Base-by-base conservation (phyloP, 2,329 filamentous ascomycete species). In the Sporothrix luriei region DNA sequence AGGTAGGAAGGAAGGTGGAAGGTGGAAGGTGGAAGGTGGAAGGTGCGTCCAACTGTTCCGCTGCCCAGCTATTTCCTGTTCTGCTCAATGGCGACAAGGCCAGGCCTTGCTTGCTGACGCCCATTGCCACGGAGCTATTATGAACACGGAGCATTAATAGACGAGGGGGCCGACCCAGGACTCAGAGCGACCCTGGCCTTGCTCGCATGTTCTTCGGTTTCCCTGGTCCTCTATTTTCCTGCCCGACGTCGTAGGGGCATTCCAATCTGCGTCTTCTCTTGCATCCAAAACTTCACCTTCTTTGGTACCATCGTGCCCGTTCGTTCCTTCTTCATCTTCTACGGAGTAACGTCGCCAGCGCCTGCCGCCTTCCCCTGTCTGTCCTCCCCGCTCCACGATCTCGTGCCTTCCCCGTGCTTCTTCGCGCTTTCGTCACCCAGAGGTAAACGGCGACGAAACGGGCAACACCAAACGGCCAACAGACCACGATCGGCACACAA, bases 1-100 rank as follows among this genome's bases (percentile, higher is more conserved):
- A 10, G 38, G 5, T 10, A 49, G 62, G n/a, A 29, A 49, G 26
- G 43, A 33, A 51, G 46, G 19, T 19, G 46, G 21, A n/a, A n/a
- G n/a, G n/a, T 46, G 21, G 14, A 26, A 29, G n/a, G 26, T 26
- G 29, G 11, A 48, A 46, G 43, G 51, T 13, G 40, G 40, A 38
- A 59, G 40, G 40, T 43, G 52, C 52, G 51, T 61, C 38, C 38
- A 46, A 43, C 26, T 55, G 43, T 19, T 24, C 55, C 26, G n/a
- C 66, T 52, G 29, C 48, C 62, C 48, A 57, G 26, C 29, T 66
- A 16, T 66, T 64, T 64, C 61, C 43, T 64, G 61, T 49, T 49
- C 43, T 64, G 38, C 40, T 66, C 16, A 26, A 59, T 51, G 57
- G 24, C 43, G 43, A 64, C 57, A 43, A 46, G 33, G 26, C 33